phyloP scores from a whole-genome alignment of 768 basidiomycete species.

The Mycena pura region DNA sequence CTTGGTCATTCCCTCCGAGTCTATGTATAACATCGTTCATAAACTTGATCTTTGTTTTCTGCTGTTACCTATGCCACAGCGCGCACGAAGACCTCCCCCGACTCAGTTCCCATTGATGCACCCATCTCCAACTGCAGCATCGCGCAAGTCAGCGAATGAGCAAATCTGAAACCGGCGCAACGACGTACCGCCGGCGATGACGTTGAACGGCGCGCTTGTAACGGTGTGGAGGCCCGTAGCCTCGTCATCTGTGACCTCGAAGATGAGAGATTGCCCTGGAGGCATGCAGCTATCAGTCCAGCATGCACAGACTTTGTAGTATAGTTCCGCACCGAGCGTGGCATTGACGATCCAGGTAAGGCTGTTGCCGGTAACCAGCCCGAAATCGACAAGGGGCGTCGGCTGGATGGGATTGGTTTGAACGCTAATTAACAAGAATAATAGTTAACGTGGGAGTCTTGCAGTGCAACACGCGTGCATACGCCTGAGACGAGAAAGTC shows the following conservation, averaged over 20 bases:
- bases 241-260: not conserved
- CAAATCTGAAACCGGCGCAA: not conserved
- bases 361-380: not conserved
- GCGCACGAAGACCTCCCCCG: no score
- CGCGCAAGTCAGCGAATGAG: not conserved
- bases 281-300: not conserved
- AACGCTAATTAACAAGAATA: not conserved
- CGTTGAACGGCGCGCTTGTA: not conserved
- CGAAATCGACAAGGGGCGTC: not conserved
- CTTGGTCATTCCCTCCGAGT: no score
- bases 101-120: no score
- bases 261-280: not conserved
- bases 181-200: not conserved
- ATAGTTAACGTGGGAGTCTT: not conserved
- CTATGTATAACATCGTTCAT: no score
- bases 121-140: not conserved
- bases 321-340: not conserved
- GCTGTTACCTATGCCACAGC: no score
- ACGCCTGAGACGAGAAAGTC: not conserved
- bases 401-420: conserved; percentile 1
- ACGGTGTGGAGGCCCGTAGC: not conserved
- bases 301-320: not conserved
- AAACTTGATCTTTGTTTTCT: no score
- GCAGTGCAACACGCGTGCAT: not conserved
- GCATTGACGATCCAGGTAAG: conserved; percentile 1